A percentile compares a stretch with the other conserved stretches of the same genome.
Evolutionary conservation across 192 early-diverging fungal genomes (phyloP).

Genomic region (Umbelopsis ramanniana): DNA sequence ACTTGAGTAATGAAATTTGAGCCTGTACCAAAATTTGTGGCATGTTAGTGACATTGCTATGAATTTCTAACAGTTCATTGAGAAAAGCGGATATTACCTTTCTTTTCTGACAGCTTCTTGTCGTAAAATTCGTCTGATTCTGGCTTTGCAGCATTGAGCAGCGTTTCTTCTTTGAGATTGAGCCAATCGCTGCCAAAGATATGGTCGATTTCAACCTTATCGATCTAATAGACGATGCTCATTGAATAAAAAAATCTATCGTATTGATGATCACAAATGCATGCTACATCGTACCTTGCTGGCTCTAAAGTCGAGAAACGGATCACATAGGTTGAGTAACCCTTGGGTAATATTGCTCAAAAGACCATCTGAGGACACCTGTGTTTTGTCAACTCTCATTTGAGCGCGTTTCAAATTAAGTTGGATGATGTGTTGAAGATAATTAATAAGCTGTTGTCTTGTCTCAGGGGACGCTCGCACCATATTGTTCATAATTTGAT

Average conservation of each 20-base stretch:
- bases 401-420: constrained; percentile 74
- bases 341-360: constrained; percentile 75
- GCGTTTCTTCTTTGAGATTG: constrained; percentile 73
- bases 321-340: constrained; percentile 76
- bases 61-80: not conserved
- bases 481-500: constrained; percentile 53
- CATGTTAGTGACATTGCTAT: not conserved
- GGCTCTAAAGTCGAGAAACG: constrained; percentile 79
- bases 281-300: constrained; percentile 54
- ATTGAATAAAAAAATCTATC: not conserved
- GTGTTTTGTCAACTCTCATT: constrained; percentile 78
- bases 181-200: constrained; percentile 63
- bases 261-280: not conserved
- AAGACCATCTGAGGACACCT: constrained; percentile 86
- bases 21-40: constrained; percentile 21
- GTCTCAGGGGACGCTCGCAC: constrained; percentile 66
- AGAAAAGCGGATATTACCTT: not conserved
- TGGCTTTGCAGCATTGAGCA: constrained; percentile 78
- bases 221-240: constrained; percentile 43
- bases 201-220: constrained; percentile 77
- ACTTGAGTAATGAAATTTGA: constrained; percentile 90
- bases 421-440: constrained; percentile 64
- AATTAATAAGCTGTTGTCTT: constrained; percentile 65
- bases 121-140: constrained; percentile 63
- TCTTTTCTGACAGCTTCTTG: not conserved